These are phyloP conservation scores for Coemansia guatemalensis DNA, from an alignment of 192 early-diverging fungal genomes.

Conservation along the genomic window DNA sequence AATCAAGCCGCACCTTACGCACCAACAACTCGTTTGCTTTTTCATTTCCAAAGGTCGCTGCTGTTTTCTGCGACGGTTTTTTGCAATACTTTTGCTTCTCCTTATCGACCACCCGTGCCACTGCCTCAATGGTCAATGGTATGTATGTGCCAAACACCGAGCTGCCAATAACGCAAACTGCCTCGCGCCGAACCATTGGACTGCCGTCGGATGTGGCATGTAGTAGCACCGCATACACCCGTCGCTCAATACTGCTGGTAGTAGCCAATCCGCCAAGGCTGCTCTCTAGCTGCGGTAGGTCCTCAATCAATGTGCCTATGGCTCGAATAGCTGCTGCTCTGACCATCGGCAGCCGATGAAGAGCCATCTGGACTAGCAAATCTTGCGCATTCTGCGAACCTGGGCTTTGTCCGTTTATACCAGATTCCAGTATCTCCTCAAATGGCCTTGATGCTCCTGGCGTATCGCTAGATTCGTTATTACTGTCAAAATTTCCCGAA, in stretches of 20 bases:
- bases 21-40: slow-evolving; percentile 13
- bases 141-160: slow-evolving; percentile 67
- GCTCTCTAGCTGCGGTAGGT: slow-evolving; percentile 57
- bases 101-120: slow-evolving; percentile 55
- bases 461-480: not conserved
- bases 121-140: slow-evolving; percentile 65
- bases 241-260: slow-evolving; percentile 66
- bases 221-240: slow-evolving; percentile 58
- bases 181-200: slow-evolving; percentile 89
- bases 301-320: slow-evolving; percentile 66
- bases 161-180: slow-evolving; percentile 74
- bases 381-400: slow-evolving; percentile 39
- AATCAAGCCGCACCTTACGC: slow-evolving; percentile 25
- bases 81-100: slow-evolving; percentile 37
- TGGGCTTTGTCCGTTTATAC: slow-evolving; percentile 21
- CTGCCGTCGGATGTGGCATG: slow-evolving; percentile 75
- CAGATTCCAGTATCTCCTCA: slow-evolving; percentile 33
- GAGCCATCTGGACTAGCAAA: slow-evolving; percentile 37
- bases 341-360: slow-evolving; percentile 65
- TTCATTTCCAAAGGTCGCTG: not conserved
- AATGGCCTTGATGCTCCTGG: slow-evolving; percentile 13
- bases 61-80: not conserved
- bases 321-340: slow-evolving; percentile 84
- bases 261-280: slow-evolving; percentile 69
- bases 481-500: not conserved